Evolutionary conservation across 192 early-diverging fungal species (phyloP).

Genomic region (Coemansia sp.): DNA sequence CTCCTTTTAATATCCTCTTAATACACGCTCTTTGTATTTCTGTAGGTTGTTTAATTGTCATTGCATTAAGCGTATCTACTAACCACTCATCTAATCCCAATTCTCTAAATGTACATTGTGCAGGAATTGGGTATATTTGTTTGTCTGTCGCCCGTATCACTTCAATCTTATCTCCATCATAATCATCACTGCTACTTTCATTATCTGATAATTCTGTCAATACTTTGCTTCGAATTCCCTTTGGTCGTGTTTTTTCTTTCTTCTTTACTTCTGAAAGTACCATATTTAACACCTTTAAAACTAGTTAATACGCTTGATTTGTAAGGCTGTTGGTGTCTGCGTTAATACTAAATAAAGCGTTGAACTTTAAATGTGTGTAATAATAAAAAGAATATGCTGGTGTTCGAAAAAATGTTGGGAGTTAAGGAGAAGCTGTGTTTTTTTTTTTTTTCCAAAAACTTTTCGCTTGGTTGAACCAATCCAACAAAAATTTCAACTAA

Average conservation of each 20-base stretch:
- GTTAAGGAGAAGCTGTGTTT: neutral
- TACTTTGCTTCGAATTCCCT: neutral
- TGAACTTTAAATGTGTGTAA: neutral
- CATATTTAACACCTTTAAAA: neutral
- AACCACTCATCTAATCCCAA: conserved; percentile 85
- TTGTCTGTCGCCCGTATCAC: conserved; percentile 18
- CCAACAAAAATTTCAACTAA: neutral
- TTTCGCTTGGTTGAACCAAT: neutral
- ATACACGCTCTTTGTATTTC: conserved; percentile 94
- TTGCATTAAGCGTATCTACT: conserved; percentile 66
- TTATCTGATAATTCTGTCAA: conserved; percentile 10
- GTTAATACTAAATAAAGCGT: no score
- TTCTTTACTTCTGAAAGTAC: neutral
- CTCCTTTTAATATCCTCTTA: conserved; percentile 67
- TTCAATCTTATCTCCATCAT: conserved; percentile 42
- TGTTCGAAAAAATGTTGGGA: neutral
- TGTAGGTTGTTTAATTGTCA: conserved; percentile 83
- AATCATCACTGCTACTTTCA: conserved; percentile 32
- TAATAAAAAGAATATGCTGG: neutral
- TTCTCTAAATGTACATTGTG: conserved; percentile 62
- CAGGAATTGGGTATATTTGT: conserved; percentile 20
- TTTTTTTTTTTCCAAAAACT: neutral
- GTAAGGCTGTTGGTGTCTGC: neutral
- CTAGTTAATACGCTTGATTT: neutral
- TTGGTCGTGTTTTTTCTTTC: neutral